A percentile compares a stretch with the other conserved stretches of the same genome.
These are phyloP conservation scores for Sporothrix pallida DNA, from an alignment of 2,329 filamentous ascomycete species.

Conservation along the genomic window DNA sequence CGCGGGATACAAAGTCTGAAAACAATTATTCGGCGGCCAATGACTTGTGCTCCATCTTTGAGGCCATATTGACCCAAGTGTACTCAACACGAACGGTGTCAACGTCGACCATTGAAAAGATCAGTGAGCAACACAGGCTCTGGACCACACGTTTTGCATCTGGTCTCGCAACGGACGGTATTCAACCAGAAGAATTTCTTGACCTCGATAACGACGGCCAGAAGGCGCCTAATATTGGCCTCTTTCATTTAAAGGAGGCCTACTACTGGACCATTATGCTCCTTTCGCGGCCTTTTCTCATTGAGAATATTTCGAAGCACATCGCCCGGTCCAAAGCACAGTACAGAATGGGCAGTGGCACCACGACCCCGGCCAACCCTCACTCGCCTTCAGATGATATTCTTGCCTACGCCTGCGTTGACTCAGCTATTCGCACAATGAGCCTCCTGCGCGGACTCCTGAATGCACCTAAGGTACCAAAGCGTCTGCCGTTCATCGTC, in stretches of 20 bases:
- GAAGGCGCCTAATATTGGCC: slow-evolving; percentile 41
- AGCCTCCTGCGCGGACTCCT: slow-evolving; percentile 49
- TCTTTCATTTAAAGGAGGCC: slow-evolving; percentile 46
- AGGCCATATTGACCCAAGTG: slow-evolving; percentile 46
- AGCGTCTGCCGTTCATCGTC: slow-evolving; percentile 52
- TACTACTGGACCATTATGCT: slow-evolving; percentile 51
- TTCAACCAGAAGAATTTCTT: slow-evolving; percentile 35
- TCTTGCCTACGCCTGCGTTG: slow-evolving; percentile 45
- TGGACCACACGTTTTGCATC: slow-evolving; percentile 39
- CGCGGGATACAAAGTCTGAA: slow-evolving; percentile 37
- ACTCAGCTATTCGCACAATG: slow-evolving; percentile 47
- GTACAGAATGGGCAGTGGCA: background rate
- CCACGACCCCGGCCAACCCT: background rate
- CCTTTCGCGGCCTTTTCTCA: slow-evolving; percentile 47
- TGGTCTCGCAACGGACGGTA: slow-evolving; percentile 37
- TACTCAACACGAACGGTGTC: slow-evolving; percentile 45
- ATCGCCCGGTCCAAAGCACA: slow-evolving; percentile 28
- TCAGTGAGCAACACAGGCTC: slow-evolving; percentile 42
- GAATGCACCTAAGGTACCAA: slow-evolving; percentile 46
- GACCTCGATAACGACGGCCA: slow-evolving; percentile 35
- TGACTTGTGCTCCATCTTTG: slow-evolving; percentile 48
- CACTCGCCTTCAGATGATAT: slow-evolving; percentile 39
- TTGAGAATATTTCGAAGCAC: slow-evolving; percentile 41
- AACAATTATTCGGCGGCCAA: slow-evolving; percentile 42
- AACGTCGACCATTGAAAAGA: slow-evolving; percentile 41